These are phyloP conservation scores for Amanita pseudoporphyria DNA, from an alignment of 768 basidiomycete genomes.

Conservation along the genomic window DNA sequence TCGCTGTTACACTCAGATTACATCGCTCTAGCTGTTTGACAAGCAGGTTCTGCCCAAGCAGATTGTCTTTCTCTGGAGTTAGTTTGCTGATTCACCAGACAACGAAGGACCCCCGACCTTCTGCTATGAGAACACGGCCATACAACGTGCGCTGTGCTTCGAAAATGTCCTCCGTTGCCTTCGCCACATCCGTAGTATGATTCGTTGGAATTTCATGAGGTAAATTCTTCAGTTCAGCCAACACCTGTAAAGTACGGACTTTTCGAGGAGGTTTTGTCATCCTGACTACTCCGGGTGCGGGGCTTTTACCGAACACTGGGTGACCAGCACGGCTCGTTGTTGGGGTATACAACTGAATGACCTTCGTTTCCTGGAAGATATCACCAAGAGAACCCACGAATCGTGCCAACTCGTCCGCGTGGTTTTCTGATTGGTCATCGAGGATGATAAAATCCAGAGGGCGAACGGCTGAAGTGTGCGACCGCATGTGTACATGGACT, in stretches of 20 bases:
- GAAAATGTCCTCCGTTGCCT: conserved; percentile 36
- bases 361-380: conserved; percentile 43
- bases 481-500: conserved; percentile 30
- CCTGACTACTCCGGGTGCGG: conserved; percentile 46
- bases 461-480: conserved; percentile 18
- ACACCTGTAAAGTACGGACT: conserved; percentile 46
- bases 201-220: conserved; percentile 32
- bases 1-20: conserved; percentile 50
- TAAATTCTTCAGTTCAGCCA: conserved; percentile 50
- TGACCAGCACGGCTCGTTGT: conserved; percentile 49
- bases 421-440: conserved; percentile 55
- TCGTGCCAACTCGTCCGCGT: conserved; percentile 46
- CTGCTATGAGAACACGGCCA: conserved; percentile 64
- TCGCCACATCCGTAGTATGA: conserved; percentile 26
- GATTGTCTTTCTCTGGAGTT: conserved; percentile 40
- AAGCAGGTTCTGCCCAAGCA: conserved; percentile 57
- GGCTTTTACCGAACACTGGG: conserved; percentile 38
- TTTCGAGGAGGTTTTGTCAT: conserved; percentile 67
- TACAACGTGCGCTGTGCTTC: conserved; percentile 44
- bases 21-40: conserved; percentile 58
- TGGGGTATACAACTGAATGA: conserved; percentile 67
- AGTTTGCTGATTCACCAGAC: background rate
- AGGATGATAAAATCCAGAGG: conserved; percentile 56
- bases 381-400: conserved; percentile 31
- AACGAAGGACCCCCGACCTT: conserved; percentile 33